These are phyloP conservation scores for Russula ochroleuca DNA, from an alignment of 768 basidiomycete genomes.

Conservation along the genomic window DNA sequence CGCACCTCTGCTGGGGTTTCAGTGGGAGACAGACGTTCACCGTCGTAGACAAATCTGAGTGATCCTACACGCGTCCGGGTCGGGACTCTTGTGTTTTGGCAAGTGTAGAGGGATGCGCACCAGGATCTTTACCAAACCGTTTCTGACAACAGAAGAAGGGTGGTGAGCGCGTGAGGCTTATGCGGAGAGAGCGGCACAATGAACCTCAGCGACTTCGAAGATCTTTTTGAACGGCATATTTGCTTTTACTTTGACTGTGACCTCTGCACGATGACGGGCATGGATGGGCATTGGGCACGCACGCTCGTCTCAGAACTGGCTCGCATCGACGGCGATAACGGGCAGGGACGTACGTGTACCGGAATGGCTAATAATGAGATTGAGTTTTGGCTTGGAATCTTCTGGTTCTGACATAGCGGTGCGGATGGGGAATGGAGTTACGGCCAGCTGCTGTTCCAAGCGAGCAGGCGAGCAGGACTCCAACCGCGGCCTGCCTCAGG, in stretches of 20 bases:
- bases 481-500: no score
- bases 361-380: slow-evolving; percentile 22
- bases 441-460: background rate
- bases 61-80: slow-evolving; percentile 17
- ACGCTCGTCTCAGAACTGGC: background rate
- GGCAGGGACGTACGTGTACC: slow-evolving; percentile 13
- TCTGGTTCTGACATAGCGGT: slow-evolving; percentile 22
- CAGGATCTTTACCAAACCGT: slow-evolving; percentile 25
- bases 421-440: background rate
- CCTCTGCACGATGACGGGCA: background rate
- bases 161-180: background rate
- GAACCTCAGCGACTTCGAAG: slow-evolving; percentile 26
- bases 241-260: slow-evolving; percentile 27
- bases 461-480: no score
- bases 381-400: slow-evolving; percentile 26
- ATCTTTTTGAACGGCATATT: slow-evolving; percentile 27
- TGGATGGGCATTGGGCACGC: background rate
- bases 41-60: slow-evolving; percentile 25
- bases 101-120: slow-evolving; percentile 14
- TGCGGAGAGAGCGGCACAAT: background rate
- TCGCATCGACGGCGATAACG: background rate
- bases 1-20: slow-evolving; percentile 24
- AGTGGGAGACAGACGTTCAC: slow-evolving; percentile 21
- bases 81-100: background rate
- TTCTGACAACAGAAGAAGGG: slow-evolving; percentile 1